These are phyloP conservation scores for Tardiomyces blankii DNA, from an alignment of 1,139 yeast species.

Conservation along the genomic window DNA sequence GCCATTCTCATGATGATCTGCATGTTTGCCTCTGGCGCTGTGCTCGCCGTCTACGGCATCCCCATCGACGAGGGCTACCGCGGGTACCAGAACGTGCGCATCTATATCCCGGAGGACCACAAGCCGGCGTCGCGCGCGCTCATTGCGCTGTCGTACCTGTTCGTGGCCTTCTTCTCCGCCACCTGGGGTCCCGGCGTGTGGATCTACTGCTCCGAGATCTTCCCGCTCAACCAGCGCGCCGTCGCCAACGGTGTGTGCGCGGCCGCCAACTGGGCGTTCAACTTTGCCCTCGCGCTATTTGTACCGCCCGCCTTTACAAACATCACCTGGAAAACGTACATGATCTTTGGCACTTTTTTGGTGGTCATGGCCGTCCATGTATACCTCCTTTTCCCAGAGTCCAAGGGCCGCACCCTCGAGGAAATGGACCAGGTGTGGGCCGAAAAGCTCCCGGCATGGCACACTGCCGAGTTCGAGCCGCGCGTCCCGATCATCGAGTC, in stretches of 20 bases:
- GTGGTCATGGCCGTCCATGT: constrained; percentile 23
- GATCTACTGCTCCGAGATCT: constrained; percentile 43
- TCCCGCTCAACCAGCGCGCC: constrained; percentile 36
- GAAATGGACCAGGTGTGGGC: constrained; percentile 37
- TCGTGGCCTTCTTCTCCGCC: constrained; percentile 25
- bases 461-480: background rate
- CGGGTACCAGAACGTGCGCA: background rate
- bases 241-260: constrained; percentile 42
- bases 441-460: background rate
- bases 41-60: constrained; percentile 22
- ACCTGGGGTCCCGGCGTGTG: constrained; percentile 27
- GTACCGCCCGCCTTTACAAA: constrained; percentile 8
- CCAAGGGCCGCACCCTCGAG: constrained; percentile 55
- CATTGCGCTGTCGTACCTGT: constrained; percentile 32
- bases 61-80: constrained; percentile 11
- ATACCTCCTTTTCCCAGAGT: constrained; percentile 49
- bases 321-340: constrained; percentile 4
- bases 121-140: constrained; percentile 27
- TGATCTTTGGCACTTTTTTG: constrained; percentile 11
- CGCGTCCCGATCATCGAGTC: background rate
- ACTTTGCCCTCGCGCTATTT: constrained; percentile 20
- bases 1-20: constrained; percentile 38
- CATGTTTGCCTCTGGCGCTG: constrained; percentile 37
- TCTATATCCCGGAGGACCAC: background rate
- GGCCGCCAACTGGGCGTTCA: constrained; percentile 38